Conservation (phyloP, 108 stramenopile genomes). For the Discostella pseudostelligera region DNA sequence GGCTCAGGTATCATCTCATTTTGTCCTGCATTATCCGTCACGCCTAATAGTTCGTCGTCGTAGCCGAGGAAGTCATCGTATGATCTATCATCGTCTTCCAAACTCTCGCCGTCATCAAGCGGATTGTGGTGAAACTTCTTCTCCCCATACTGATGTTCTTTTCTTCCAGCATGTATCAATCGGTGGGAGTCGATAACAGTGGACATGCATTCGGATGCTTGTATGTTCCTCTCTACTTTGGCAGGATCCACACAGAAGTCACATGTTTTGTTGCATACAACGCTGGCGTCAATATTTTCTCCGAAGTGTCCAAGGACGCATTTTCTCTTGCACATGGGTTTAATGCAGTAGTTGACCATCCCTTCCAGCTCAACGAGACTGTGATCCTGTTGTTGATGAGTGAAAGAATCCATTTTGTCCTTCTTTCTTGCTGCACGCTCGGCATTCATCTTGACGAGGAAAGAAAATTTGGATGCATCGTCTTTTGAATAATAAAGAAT, state of each 20-base stretch:
- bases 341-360: slow-evolving; percentile 76
- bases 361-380: slow-evolving; percentile 55
- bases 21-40: slow-evolving; percentile 13
- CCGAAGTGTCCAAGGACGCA: slow-evolving; percentile 77
- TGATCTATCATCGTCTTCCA: slow-evolving; percentile 27
- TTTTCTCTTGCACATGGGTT: slow-evolving; percentile 62
- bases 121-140: slow-evolving; percentile 33
- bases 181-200: slow-evolving; percentile 24
- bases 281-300: slow-evolving; percentile 54
- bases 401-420: slow-evolving; percentile 21
- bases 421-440: slow-evolving; percentile 25
- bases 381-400: slow-evolving; percentile 34
- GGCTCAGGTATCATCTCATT: slow-evolving; percentile 18
- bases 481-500: slow-evolving; percentile 79
- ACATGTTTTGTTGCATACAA: slow-evolving; percentile 66
- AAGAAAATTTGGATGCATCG: slow-evolving; percentile 72
- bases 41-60: slow-evolving; percentile 24
- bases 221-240: slow-evolving; percentile 47
- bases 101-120: slow-evolving; percentile 29
- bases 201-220: slow-evolving; percentile 43
- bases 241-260: slow-evolving; percentile 71
- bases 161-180: slow-evolving; percentile 10
- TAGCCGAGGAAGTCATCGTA: slow-evolving; percentile 30
- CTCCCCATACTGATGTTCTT: slow-evolving; percentile 6
- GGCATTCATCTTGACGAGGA: slow-evolving; percentile 51